phyloP scores from a whole-genome alignment of 1,284 basidiomycete species.

The Albatrellus sp. region DNA sequence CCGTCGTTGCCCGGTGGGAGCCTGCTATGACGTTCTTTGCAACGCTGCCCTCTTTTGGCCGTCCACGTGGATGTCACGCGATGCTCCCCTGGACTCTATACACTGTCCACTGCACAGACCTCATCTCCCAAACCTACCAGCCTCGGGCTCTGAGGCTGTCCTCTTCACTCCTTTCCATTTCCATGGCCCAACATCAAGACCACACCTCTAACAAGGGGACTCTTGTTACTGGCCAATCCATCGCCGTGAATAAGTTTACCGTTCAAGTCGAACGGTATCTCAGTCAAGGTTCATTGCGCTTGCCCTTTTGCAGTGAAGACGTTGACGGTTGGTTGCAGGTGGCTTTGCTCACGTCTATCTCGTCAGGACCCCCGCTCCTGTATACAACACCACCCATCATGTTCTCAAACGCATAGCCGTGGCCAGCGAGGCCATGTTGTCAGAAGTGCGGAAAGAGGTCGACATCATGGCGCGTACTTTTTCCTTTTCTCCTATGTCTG shows the following conservation, averaged over 20 bases:
- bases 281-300: constrained; percentile 61
- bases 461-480: constrained; percentile 82
- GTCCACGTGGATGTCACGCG: too few species aligned
- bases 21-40: too few species aligned
- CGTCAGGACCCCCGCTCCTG: constrained; percentile 75
- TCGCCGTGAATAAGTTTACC: constrained; percentile 80
- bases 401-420: constrained; percentile 97
- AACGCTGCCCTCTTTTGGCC: too few species aligned
- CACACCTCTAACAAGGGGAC: constrained; percentile 42
- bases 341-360: constrained; percentile 99
- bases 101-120: too few species aligned
- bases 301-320: constrained; percentile 8
- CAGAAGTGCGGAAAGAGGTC: constrained; percentile 96
- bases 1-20: not conserved
- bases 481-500: constrained; percentile 14
- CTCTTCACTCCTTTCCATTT: not conserved
- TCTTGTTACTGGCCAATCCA: constrained; percentile 71
- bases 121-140: too few species aligned
- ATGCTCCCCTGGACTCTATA: too few species aligned
- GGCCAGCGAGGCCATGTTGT: constrained; percentile 78
- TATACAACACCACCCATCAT: constrained; percentile 86
- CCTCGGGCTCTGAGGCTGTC: too few species aligned
- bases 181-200: constrained; percentile 23
- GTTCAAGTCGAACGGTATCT: constrained; percentile 87
- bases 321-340: constrained; percentile 35